phyloP scores from a whole-genome alignment of 305 asterid species.

The Solanum hybrid region DNA sequence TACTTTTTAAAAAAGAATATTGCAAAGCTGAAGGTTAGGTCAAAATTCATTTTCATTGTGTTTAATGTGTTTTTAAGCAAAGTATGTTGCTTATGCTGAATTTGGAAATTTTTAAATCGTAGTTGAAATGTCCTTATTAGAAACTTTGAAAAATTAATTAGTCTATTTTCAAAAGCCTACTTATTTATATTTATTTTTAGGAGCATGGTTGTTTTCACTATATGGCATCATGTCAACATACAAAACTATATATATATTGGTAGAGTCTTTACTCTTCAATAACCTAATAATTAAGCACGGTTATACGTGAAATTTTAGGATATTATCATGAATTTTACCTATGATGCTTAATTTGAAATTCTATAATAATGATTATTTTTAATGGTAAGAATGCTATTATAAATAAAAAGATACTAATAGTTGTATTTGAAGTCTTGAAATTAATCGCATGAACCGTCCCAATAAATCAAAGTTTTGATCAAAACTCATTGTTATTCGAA shows the following conservation, averaged over 20 bases:
- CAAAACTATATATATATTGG: not conserved
- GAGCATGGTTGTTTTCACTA: not conserved
- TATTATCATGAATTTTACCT: not conserved
- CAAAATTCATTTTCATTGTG: not conserved
- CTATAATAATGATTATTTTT: not conserved
- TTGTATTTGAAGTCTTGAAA: not conserved
- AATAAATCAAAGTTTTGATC: not conserved
- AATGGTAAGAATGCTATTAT: not conserved
- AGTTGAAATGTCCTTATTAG: not conserved
- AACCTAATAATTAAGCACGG: not conserved
- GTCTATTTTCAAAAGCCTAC: not conserved
- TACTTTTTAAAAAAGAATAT: rapidly evolving
- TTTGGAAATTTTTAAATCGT: not conserved
- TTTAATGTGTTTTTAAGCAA: not conserved
- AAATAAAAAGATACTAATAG: not conserved
- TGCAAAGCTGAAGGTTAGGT: not conserved
- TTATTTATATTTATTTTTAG: not conserved
- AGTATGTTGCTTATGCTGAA: not conserved
- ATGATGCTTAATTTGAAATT: too few relatives aligned
- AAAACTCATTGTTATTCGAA: not conserved
- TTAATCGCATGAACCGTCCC: not conserved
- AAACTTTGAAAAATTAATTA: not conserved
- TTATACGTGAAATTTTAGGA: too few relatives aligned
- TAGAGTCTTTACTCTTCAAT: not conserved
- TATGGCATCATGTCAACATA: not conserved